Percentiles rank a stretch among this genome's conserved stretches.
These are phyloP conservation scores for Codiaeum variegatum DNA, from an alignment of 441 rosid species.

Conservation along the genomic window DNA sequence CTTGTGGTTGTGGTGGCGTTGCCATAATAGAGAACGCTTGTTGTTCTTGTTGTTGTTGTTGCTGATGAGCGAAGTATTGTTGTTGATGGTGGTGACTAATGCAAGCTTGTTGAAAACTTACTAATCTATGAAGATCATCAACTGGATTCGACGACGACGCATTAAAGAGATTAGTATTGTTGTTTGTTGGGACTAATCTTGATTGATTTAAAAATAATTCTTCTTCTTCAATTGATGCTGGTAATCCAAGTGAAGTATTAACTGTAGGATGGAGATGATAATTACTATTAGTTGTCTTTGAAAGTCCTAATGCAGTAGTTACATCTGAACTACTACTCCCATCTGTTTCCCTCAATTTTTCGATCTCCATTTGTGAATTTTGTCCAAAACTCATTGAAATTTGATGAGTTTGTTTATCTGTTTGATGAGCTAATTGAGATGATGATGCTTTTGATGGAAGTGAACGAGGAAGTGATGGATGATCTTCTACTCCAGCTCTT, in stretches of 20 bases:
- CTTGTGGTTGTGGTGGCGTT: slow-evolving; percentile 32
- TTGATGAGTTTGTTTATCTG: slow-evolving; percentile 32
- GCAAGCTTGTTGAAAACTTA: slow-evolving; percentile 55
- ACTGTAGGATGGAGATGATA: slow-evolving; percentile 47
- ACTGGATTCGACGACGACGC: slow-evolving; percentile 27
- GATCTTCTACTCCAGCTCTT: slow-evolving; percentile 92
- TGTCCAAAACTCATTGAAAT: slow-evolving; percentile 17
- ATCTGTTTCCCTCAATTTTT: slow-evolving; percentile 46
- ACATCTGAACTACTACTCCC: slow-evolving; percentile 65
- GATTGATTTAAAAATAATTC: slow-evolving; percentile 31
- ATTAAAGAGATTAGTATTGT: slow-evolving; percentile 27
- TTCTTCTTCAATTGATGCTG: slow-evolving; percentile 35
- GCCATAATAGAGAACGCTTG: slow-evolving; percentile 33
- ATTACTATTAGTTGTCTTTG: slow-evolving; percentile 41
- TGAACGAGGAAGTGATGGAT: slow-evolving; percentile 81
- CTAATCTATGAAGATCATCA: slow-evolving; percentile 79
- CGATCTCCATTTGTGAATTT: slow-evolving; percentile 33
- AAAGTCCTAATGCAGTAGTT: slow-evolving; percentile 57
- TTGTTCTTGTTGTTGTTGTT: slow-evolving; percentile 31
- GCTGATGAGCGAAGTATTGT: slow-evolving; percentile 31
- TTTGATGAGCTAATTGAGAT: slow-evolving; percentile 23
- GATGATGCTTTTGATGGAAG: slow-evolving; percentile 50
- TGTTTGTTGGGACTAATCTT: slow-evolving; percentile 23
- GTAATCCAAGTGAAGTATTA: slow-evolving; percentile 31
- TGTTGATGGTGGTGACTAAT: slow-evolving; percentile 27